Evolutionary conservation across 306 rosid species (phyloP), one percentile per base, ranked within the genome.

Genomic region (Lathyrus tuberosus): DNA sequence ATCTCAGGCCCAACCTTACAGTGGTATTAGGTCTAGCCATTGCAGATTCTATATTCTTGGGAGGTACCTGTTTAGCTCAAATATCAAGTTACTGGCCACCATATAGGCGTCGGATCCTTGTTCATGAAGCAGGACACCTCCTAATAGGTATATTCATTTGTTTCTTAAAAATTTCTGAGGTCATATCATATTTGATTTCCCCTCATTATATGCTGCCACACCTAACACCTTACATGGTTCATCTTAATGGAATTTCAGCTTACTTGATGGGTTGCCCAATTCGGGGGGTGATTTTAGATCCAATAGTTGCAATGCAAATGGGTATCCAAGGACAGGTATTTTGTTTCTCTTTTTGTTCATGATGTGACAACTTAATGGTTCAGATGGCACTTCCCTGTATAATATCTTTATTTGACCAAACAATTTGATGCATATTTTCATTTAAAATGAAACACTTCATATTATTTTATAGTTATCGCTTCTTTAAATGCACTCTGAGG

Each of bases 51-150:
- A 73, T 83, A 79, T 78, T 90, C 79, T 95, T 94, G 24, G 98
- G 98, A 58, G 97, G 98, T 76, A 79, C 88, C 35, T 88, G 97
- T 78, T 84, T 94, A 69, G 98, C 98, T 42, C 98, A 94, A 84
- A 76, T 90, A 66, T 86, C 97, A 41, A 94, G 96, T 88, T 88
- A 85, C 71, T 94, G 98, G 98, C 98, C 98, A 62, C 98, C 98
- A 67, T 75, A 74, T 83, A 85, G 89, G 77, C 88, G 89, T 11
- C 81, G 95, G 58, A 90, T 94, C 77, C 84, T 94, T 17, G 71
- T 94, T 78, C 98, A 94, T 59, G 98, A 94, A 88, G 97, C 98
- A 68, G 97, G 98, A 66, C 98, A 90, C 81, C 90, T 88, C 62
- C 63, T 90, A 76, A 75, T 73, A 18, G 98, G 97, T 86, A 80